A percentile compares a stretch with the other conserved stretches of the same genome.
Conservation (phyloP, 306 rosid species). For the Sindora glabra region DNA sequence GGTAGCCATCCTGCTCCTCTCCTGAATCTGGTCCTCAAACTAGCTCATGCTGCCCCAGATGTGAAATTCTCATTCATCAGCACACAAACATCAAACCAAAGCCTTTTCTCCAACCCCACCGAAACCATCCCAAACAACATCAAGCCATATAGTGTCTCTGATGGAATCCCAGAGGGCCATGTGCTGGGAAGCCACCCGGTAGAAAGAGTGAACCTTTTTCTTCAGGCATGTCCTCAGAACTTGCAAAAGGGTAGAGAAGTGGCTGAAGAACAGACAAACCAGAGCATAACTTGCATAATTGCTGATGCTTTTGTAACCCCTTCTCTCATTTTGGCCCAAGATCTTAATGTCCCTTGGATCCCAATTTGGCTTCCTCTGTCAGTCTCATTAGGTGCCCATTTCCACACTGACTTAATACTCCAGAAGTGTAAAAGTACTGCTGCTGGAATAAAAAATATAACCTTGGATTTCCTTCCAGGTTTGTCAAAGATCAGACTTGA, state of each 20-base stretch:
- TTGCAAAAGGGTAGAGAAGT: constrained; percentile 11
- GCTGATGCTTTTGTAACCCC: constrained; percentile 26
- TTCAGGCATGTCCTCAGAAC: constrained; percentile 17
- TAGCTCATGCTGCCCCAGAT: constrained; percentile 1
- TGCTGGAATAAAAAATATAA: neutral
- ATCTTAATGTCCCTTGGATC: constrained; percentile 40
- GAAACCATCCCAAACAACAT: constrained; percentile 5
- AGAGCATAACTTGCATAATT: constrained; percentile 21
- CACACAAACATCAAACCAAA: neutral
- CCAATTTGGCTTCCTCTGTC: constrained; percentile 29
- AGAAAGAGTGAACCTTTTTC: constrained; percentile 26
- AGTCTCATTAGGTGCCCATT: constrained; percentile 21
- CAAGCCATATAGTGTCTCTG: neutral
- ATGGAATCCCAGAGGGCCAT: constrained; percentile 27
- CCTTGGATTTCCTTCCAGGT: constrained; percentile 39
- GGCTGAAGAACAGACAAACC: constrained; percentile 6
- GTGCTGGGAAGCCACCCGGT: neutral
- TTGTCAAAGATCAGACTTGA: constrained; percentile 19
- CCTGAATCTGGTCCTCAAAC: too few species aligned
- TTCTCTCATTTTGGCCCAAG: constrained; percentile 11
- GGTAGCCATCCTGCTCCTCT: too few species aligned
- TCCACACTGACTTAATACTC: constrained; percentile 26
- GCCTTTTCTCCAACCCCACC: constrained; percentile 16
- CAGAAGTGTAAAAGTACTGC: neutral
- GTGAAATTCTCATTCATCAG: constrained; percentile 28